A percentile compares a stretch with the other conserved stretches of the same genome.
Evolutionary conservation across 2,329 filamentous ascomycete species (phyloP).

Genomic region (Apiospora pterosperma): DNA sequence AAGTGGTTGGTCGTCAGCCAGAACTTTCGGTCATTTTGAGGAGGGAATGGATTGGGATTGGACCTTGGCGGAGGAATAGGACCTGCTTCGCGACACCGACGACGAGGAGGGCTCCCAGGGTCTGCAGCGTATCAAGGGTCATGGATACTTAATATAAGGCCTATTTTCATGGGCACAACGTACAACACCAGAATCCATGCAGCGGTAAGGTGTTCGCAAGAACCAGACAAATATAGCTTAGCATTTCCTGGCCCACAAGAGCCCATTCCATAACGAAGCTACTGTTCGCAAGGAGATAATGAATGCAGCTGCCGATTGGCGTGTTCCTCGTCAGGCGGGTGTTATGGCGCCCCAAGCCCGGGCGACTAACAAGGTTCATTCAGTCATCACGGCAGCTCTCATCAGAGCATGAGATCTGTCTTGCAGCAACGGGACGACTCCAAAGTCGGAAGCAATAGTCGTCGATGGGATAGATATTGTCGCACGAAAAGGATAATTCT

Average conservation of each 20-base stretch:
- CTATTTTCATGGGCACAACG: too few relatives aligned
- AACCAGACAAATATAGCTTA: neutral
- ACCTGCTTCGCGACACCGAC: neutral
- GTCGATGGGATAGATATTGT: neutral
- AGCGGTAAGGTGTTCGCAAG: neutral
- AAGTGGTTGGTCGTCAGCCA: slow-evolving; percentile 69
- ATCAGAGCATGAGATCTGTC: too few relatives aligned
- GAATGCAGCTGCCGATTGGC: neutral
- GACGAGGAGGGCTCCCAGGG: neutral
- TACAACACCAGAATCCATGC: neutral
- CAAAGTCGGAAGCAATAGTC: too few relatives aligned
- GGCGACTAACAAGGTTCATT: too few relatives aligned
- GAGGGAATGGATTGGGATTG: neutral
- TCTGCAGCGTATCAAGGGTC: neutral
- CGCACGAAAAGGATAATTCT: slow-evolving; percentile 12
- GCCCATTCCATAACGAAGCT: neutral
- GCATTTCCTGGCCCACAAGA: neutral
- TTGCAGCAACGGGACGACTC: too few relatives aligned
- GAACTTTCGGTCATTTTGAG: slow-evolving; percentile 59
- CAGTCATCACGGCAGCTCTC: too few relatives aligned
- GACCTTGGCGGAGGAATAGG: neutral
- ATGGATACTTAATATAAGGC: too few relatives aligned
- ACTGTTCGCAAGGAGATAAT: neutral
- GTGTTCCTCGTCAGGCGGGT: too few relatives aligned
- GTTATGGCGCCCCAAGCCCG: too few relatives aligned